These are phyloP conservation scores for Alloteropsis angusta DNA, from an alignment of 202 grass and related monocot species.

Conservation along the genomic window DNA sequence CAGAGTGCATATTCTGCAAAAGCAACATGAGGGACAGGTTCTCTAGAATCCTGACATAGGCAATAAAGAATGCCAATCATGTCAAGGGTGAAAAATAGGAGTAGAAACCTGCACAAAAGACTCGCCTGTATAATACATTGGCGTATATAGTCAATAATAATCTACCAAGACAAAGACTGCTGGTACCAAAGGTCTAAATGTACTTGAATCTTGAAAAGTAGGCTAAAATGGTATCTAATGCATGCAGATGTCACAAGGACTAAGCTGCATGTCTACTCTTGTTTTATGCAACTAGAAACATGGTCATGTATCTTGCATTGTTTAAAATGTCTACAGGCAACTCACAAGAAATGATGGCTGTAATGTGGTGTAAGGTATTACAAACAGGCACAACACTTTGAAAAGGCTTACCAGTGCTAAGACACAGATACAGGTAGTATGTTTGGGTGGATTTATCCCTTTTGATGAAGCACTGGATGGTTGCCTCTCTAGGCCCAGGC, in stretches of 20 bases:
- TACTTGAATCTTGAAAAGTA: neutral
- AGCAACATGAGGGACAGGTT: neutral
- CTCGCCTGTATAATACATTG: neutral
- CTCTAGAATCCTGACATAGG: slow-evolving; percentile 4
- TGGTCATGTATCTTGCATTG: neutral
- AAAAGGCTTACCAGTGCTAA: slow-evolving; percentile 62
- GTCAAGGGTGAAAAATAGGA: neutral
- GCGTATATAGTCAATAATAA: neutral
- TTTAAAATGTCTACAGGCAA: neutral
- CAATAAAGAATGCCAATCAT: slow-evolving; percentile 1
- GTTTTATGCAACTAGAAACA: neutral
- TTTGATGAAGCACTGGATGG: slow-evolving; percentile 93
- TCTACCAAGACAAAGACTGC: neutral
- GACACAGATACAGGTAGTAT: slow-evolving; percentile 86
- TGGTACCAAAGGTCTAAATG: neutral
- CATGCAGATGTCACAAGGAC: neutral
- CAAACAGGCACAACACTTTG: slow-evolving; percentile 11
- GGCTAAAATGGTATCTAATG: neutral
- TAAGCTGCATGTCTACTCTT: neutral
- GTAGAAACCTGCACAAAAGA: slow-evolving; percentile 3
- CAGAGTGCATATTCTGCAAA: neutral
- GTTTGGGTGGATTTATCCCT: slow-evolving; percentile 94
- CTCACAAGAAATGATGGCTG: neutral
- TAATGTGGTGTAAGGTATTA: neutral
- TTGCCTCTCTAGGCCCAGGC: slow-evolving; percentile 78